A percentile compares a stretch with the other conserved stretches of the same genome.
phyloP scores from a whole-genome alignment of 2,329 filamentous ascomycete genomes.

The Penicillium sp. region DNA sequence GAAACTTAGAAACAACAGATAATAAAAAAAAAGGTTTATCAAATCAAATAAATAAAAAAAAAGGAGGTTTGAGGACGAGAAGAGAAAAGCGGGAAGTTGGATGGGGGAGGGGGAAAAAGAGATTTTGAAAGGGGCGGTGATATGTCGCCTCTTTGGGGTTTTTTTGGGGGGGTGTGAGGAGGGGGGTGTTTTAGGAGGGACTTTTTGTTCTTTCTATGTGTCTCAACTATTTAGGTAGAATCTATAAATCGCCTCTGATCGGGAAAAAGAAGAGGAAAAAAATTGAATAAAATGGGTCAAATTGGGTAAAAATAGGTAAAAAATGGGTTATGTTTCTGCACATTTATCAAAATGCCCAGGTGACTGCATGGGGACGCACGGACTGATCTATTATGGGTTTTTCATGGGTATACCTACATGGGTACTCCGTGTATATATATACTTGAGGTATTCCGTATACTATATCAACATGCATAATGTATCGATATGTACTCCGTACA shows the following conservation, averaged over 20 bases:
- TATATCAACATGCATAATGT: not conserved
- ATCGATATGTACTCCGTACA: no score
- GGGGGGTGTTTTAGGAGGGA: not conserved
- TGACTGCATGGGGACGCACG: not conserved
- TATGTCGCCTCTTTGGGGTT: constrained; percentile 10
- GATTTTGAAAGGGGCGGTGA: constrained; percentile 23
- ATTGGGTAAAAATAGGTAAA: not conserved
- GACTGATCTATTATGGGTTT: not conserved
- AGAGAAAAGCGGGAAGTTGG: not conserved
- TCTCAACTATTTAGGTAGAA: not conserved
- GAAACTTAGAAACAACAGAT: not conserved
- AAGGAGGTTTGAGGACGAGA: not conserved
- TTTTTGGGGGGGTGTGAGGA: not conserved
- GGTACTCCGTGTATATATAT: no score
- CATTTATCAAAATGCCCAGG: not conserved
- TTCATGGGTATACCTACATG: no score
- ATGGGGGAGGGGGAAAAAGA: not conserved
- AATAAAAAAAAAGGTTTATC: not conserved
- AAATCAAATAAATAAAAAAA: not conserved
- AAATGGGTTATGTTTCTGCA: not conserved
- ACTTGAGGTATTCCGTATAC: no score
- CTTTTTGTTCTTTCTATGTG: not conserved
- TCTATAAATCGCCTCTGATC: not conserved
- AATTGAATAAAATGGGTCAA: not conserved
- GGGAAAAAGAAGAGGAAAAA: not conserved